Conservation (phyloP, 2,329 filamentous ascomycete species). For the Apiospora rasikravindrae region DNA sequence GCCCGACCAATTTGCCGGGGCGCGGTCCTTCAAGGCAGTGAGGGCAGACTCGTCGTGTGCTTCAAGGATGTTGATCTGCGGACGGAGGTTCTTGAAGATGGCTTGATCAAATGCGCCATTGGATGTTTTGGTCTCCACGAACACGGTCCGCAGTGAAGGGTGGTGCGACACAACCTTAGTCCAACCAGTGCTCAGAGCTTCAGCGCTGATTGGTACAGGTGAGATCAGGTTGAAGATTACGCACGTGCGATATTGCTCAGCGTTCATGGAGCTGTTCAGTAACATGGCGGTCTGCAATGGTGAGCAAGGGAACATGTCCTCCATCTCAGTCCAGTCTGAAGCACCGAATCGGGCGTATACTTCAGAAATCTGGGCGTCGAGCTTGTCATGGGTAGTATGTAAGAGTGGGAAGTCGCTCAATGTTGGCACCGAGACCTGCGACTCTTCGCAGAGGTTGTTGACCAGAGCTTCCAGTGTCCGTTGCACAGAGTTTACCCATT, state of each 20-base stretch:
- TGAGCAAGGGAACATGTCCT: conserved; percentile 22
- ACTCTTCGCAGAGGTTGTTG: background rate
- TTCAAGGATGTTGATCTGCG: conserved; percentile 3
- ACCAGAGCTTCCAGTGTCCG: conserved; percentile 16
- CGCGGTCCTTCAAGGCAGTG: background rate
- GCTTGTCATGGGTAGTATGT: conserved; percentile 12
- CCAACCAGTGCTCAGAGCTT: conserved; percentile 14
- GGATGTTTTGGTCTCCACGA: conserved; percentile 7
- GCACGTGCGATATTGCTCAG: conserved; percentile 21
- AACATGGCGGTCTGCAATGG: conserved; percentile 22
- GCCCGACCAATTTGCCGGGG: conserved; percentile 15
- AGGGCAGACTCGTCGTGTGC: background rate
- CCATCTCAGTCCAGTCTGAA: conserved; percentile 14
- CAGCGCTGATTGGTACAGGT: background rate
- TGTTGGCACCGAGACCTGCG: background rate
- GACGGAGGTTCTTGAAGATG: conserved; percentile 11
- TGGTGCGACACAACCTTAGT: conserved; percentile 16
- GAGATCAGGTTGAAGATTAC: conserved; percentile 18
- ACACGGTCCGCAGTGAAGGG: conserved; percentile 19
- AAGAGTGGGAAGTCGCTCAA: conserved; percentile 23
- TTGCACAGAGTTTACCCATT: conserved; percentile 19
- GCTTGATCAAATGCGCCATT: conserved; percentile 21
- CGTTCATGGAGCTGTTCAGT: conserved; percentile 18
- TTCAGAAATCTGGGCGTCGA: conserved; percentile 15
- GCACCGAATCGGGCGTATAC: conserved; percentile 1